Base-by-base conservation (phyloP, 2,329 filamentous ascomycete genomes). In the Verticillium nonalfalfae region DNA sequence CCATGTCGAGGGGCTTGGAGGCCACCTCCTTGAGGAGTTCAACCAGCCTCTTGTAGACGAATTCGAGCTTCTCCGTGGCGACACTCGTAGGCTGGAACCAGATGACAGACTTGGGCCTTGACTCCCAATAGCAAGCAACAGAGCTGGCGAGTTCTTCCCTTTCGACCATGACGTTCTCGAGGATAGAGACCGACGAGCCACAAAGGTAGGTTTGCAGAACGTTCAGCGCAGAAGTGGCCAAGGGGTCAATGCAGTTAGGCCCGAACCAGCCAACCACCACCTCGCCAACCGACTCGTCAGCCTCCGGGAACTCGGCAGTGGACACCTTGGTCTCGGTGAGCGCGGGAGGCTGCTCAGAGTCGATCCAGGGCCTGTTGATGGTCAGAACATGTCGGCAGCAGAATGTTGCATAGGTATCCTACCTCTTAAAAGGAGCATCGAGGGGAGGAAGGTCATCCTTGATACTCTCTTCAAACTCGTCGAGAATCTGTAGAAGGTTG, bases 91-190 rank as follows among this genome's bases (percentile, higher is more conserved):
- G 84, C 61, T 90, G 89, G 69, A 99, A 88, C 82, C 89, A 92
- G 61, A 98, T 91, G 59, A 96, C 84, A 13, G 88, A 89, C 66
- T 91, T 89, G 2, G 93, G 92, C 57, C 93, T 86, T 33, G 87
- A 84, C 65, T 97, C 93, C 68, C 86, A 89, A 73, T 85, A 89
- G 73, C 90, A 93, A 57, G 88, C 87, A 11, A 98, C 87, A 7
- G 89, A 91, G 75, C 93, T 97, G 3, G 93, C 91, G 56, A 98
- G 84, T 67, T 96, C 90, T 74, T 98, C 94, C 68, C 89, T 92
- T 72, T 99, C 95, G 2, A 99, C 95, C 63, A 99, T 83, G 18
- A 88, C 84, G 67, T 98, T 98, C 71, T 98, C 94, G 6, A 99
- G 79, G 1, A 99, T 81, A 0, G 94, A 94, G 2, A 96, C 92